Percentiles rank a stretch among this genome's conserved stretches.
phyloP scores from a whole-genome alignment of 2,329 filamentous ascomycete genomes.

The Trichoderma arundinaceum region DNA sequence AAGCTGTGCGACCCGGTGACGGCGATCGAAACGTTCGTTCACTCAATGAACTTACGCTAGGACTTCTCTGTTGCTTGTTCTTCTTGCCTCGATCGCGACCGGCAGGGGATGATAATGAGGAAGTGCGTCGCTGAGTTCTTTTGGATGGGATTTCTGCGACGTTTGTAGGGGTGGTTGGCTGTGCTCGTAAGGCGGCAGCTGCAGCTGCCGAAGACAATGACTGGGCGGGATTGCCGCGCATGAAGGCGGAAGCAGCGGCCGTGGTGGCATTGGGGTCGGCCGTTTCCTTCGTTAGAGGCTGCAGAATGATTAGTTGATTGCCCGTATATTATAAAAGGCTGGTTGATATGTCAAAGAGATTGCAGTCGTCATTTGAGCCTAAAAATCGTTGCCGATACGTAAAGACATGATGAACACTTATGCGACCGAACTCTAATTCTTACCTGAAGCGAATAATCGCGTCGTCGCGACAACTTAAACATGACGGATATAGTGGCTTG shows the following conservation, averaged over 20 bases:
- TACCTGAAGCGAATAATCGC: constrained; percentile 56
- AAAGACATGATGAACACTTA: background rate
- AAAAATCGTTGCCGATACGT: background rate
- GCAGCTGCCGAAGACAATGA: constrained; percentile 84
- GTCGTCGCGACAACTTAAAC: constrained; percentile 59
- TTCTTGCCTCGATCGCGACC: constrained; percentile 53
- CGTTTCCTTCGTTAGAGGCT: constrained; percentile 69
- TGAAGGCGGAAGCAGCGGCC: constrained; percentile 81
- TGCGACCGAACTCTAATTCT: background rate
- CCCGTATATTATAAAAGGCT: background rate
- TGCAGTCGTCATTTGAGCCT: background rate
- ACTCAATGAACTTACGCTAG: constrained; percentile 82
- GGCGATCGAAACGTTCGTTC: constrained; percentile 85
- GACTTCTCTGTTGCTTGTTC: constrained; percentile 63
- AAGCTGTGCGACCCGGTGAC: constrained; percentile 60
- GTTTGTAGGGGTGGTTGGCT: constrained; percentile 77
- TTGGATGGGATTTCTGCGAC: constrained; percentile 87
- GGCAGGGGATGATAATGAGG: constrained; percentile 71
- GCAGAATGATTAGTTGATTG: constrained; percentile 32
- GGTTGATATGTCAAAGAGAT: no score
- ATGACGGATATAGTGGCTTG: constrained; percentile 41
- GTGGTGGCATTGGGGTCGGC: constrained; percentile 76
- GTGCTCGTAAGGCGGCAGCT: constrained; percentile 79
- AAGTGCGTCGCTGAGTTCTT: constrained; percentile 74
- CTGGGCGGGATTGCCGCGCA: constrained; percentile 67